phyloP scores from a whole-genome alignment of 306 rosid species.

The Medicago truncatula region MtrunA17r5.0-ANR NC_053048.1:36610501-36611000 shows the following conservation, averaged over 20 bases:
- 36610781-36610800: conserved; percentile 55
- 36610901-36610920: conserved; percentile 64
- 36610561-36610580: conserved; percentile 37
- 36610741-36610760: conserved; percentile 75
- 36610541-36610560: conserved; percentile 39
- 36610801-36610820: conserved; percentile 52
- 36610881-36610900: conserved; percentile 42
- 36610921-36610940: conserved; percentile 79
- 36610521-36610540: conserved; percentile 34
- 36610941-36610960: conserved; percentile 81
- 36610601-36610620: conserved; percentile 35
- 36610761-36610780: conserved; percentile 49
- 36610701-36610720: conserved; percentile 40
- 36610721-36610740: conserved; percentile 50
- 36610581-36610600: conserved; percentile 30
- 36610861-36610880: conserved; percentile 30
- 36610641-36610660: conserved; percentile 26
- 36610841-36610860: neutral
- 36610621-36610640: conserved; percentile 42
- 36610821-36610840: conserved; percentile 20
- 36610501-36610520: conserved; percentile 36
- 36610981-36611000: conserved; percentile 77
- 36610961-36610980: conserved; percentile 75
- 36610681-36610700: conserved; percentile 36
- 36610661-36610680: conserved; percentile 38